Evolutionary conservation across 805 yeast genomes (phyloP).

Genomic region (Alloascoidea hylecoeti): DNA sequence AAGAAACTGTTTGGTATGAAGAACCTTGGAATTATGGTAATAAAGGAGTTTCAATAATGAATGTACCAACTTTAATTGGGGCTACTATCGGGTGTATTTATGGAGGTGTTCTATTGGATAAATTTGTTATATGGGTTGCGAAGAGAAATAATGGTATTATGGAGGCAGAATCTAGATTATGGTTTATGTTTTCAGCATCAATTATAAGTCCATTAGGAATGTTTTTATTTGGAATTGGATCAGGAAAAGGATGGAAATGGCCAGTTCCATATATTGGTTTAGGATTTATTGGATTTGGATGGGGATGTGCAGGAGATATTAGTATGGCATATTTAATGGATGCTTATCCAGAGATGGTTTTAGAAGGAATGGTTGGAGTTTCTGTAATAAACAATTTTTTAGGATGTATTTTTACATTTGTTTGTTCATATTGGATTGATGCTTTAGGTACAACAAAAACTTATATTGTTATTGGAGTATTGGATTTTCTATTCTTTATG

Average conservation of each 20-base stretch:
- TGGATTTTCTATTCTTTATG: slow-evolving; percentile 45
- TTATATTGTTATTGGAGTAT: slow-evolving; percentile 43
- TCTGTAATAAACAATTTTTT: slow-evolving; percentile 48
- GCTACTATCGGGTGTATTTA: slow-evolving; percentile 53
- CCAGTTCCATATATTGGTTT: slow-evolving; percentile 42
- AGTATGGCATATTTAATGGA: slow-evolving; percentile 58
- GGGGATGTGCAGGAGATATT: slow-evolving; percentile 60
- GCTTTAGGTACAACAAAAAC: slow-evolving; percentile 43
- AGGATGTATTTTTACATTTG: slow-evolving; percentile 54
- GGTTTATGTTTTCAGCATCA: slow-evolving; percentile 40
- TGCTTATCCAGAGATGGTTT: slow-evolving; percentile 52
- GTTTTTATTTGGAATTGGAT: slow-evolving; percentile 51
- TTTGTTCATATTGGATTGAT: slow-evolving; percentile 46
- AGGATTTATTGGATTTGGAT: slow-evolving; percentile 54
- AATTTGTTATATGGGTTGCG: slow-evolving; percentile 47
- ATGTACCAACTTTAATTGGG: slow-evolving; percentile 54
- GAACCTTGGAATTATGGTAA: slow-evolving; percentile 55
- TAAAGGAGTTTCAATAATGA: slow-evolving; percentile 62
- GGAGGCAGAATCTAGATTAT: slow-evolving; percentile 54
- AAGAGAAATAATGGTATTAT: slow-evolving; percentile 43
- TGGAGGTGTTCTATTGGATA: slow-evolving; percentile 47
- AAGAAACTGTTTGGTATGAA: slow-evolving; percentile 51
- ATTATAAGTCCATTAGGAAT: slow-evolving; percentile 49
- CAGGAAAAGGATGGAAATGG: slow-evolving; percentile 40
- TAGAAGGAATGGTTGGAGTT: slow-evolving; percentile 63